Evolutionary conservation across 129 eudicot genomes (phyloP).

Genomic region (Gnaphalium uliginosum): DNA sequence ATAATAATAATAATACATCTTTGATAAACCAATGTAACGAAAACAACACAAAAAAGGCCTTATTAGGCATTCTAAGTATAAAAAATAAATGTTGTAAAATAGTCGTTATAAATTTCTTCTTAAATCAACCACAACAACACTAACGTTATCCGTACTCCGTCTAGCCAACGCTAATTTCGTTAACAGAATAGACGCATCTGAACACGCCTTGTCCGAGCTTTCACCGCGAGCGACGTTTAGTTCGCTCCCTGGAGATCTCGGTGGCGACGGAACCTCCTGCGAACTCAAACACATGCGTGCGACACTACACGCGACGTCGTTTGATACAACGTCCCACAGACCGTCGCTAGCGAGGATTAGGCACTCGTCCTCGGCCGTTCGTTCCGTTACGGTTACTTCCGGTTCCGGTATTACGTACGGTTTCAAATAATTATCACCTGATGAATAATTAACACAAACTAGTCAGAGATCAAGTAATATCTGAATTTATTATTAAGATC

Average conservation of each 20-base stretch:
- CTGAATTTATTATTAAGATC: constrained; percentile 6
- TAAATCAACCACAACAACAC: constrained; percentile 85
- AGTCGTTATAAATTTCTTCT: constrained; percentile 34
- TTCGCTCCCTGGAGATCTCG: constrained; percentile 54
- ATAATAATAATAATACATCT: background rate
- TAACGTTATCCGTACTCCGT: constrained; percentile 80
- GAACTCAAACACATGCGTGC: constrained; percentile 82
- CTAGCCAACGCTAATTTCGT: constrained; percentile 93
- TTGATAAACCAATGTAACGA: background rate
- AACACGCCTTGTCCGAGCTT: constrained; percentile 88
- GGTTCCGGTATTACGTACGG: constrained; percentile 94
- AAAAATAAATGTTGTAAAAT: too few species aligned
- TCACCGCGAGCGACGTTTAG: constrained; percentile 46
- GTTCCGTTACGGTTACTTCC: constrained; percentile 87
- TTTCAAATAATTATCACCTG: constrained; percentile 83
- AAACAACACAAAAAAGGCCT: background rate
- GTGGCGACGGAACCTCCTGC: constrained; percentile 51
- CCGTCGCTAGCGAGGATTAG: constrained; percentile 90
- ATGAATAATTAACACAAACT: background rate
- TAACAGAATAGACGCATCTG: constrained; percentile 85
- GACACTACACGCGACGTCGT: constrained; percentile 83
- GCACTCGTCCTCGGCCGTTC: constrained; percentile 73
- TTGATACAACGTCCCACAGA: constrained; percentile 92
- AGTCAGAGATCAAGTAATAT: background rate
- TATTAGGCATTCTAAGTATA: background rate